Evolutionary conservation across 768 basidiomycete genomes (phyloP), one percentile per base, ranked within the genome.

Genomic region (Pisolithus tinctorius): DNA sequence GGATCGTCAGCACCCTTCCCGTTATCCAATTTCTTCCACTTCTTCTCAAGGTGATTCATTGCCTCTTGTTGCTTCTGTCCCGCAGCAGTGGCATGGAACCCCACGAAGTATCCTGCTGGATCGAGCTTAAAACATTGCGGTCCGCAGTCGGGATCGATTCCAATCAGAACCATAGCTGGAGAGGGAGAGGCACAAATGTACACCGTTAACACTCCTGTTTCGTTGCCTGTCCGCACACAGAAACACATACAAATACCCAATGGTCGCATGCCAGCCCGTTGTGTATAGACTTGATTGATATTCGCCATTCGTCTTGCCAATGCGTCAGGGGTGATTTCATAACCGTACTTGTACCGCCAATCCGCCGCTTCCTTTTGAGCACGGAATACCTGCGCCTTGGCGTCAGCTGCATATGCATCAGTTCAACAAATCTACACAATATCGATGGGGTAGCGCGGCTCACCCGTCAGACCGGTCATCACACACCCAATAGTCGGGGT

Each of bases 261-360:
- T 2, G 96, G 96, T 40, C 96, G 80, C 94, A 99, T 97, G 37
- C 82, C 96, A 2, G 95, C 96, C 52, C 90, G 80, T 71, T 99
- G 96, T 2, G 96, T 98, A 71, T 96, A 97, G 2, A 97, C 95
- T 71, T 99, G 96, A 65, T 98, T 98, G 69, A 98, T 93, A 69
- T 97, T 96, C 31, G 95, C 96, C 63, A 99, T 74, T 44, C 96
- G 80, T 56, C 93, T 84, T 23, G 96, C 91, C 40, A 99, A 79
- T n/a, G 90, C 86, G 65, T 96, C 94, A 4, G 94, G 93, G 2
- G 94, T 95, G 61, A 99, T 96, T 72, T 99, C 96, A 64, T 97
- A 94, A 27, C 96, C 96, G 62, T 86, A 95, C 69, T 96, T 97
- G 75, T 95, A 90, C 58, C 93, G 78, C 76, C 93, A 97, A 7